Conservation (phyloP, 2,329 filamentous ascomycete species). For the Neopestalotiopsis rosae region DNA sequence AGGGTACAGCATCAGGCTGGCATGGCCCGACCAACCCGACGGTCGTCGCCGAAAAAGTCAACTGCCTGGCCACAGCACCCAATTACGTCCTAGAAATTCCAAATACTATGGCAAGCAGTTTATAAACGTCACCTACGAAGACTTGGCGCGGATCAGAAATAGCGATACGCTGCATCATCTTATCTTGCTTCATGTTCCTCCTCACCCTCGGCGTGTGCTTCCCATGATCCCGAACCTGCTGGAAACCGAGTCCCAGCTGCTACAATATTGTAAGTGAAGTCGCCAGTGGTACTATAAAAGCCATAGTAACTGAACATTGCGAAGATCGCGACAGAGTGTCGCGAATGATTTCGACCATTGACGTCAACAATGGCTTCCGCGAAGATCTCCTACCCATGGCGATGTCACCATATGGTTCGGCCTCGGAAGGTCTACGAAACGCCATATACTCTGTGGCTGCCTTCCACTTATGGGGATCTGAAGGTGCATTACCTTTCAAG, state of each 20-base stretch:
- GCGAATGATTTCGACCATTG: constrained; percentile 52
- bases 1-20: constrained; percentile 51
- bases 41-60: constrained; percentile 42
- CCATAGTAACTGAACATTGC: constrained; percentile 19
- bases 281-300: not conserved
- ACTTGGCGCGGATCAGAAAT: constrained; percentile 39
- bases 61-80: constrained; percentile 37
- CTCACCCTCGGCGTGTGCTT: constrained; percentile 33
- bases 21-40: constrained; percentile 53
- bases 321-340: constrained; percentile 46
- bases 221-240: constrained; percentile 34
- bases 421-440: constrained; percentile 45
- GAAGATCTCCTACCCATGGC: constrained; percentile 52
- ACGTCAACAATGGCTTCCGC: constrained; percentile 52
- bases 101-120: constrained; percentile 42
- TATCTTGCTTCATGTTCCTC: constrained; percentile 29
- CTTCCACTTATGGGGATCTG: constrained; percentile 45
- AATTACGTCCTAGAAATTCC: constrained; percentile 31
- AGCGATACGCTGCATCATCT: constrained; percentile 33
- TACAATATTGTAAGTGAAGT: constrained; percentile 35
- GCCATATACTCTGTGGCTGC: constrained; percentile 51
- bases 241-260: constrained; percentile 35
- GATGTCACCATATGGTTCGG: constrained; percentile 38
- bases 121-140: constrained; percentile 44
- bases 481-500: constrained; percentile 48